A percentile compares a stretch with the other conserved stretches of the same genome.
phyloP scores from a whole-genome alignment of 1,284 basidiomycete genomes.

The Cystobasidium sp. region DNA sequence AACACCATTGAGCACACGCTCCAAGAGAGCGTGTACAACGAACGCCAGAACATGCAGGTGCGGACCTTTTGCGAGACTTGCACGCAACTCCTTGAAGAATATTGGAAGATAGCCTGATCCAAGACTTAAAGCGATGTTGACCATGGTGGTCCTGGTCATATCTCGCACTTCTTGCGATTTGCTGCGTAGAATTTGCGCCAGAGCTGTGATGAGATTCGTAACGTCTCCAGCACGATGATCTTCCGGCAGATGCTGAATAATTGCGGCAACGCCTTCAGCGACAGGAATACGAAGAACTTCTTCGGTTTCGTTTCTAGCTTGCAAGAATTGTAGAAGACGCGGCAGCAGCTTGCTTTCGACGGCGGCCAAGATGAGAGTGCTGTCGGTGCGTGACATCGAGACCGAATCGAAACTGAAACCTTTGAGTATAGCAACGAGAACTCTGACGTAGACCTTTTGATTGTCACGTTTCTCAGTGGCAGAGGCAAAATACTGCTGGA shows the following conservation, averaged over 20 bases:
- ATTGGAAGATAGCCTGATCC: constrained; percentile 75
- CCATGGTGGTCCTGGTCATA: constrained; percentile 79
- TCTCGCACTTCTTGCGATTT: constrained; percentile 94
- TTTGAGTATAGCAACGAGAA: constrained; percentile 83
- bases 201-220: constrained; percentile 75
- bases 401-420: constrained; percentile 79
- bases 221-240: constrained; percentile 73
- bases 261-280: constrained; percentile 81
- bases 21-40: constrained; percentile 78
- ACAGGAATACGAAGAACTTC: constrained; percentile 85
- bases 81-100: constrained; percentile 78
- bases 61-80: constrained; percentile 83
- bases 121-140: constrained; percentile 76
- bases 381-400: constrained; percentile 48
- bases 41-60: constrained; percentile 92
- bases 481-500: constrained; percentile 79
- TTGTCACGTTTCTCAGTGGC: constrained; percentile 72
- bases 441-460: constrained; percentile 82
- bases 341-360: constrained; percentile 69
- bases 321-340: constrained; percentile 73
- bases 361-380: constrained; percentile 41
- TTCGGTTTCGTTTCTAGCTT: constrained; percentile 81
- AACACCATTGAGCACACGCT: constrained; percentile 65
- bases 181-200: constrained; percentile 86
- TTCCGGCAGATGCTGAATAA: constrained; percentile 81